Conservation (phyloP, 1,139 yeast species). For the Geotrichum cucujoidarum region DNA sequence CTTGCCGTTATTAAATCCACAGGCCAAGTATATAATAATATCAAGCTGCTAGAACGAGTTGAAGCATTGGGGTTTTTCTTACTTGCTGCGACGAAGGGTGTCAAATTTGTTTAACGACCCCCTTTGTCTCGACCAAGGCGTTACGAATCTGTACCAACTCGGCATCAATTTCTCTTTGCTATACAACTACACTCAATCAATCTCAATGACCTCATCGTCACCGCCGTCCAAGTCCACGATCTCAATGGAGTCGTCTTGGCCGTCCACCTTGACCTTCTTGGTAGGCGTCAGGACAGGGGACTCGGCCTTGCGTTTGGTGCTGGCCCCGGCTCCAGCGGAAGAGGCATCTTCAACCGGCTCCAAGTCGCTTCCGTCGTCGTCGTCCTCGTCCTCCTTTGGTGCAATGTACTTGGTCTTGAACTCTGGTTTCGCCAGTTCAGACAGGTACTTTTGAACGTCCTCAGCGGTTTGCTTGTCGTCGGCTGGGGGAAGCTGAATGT, state of each 20-base stretch:
- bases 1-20: no score
- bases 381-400: slow-evolving; percentile 18
- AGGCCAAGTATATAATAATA: no score
- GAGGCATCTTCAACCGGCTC: slow-evolving; percentile 18
- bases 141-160: no score
- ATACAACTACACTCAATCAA: slow-evolving; percentile 27
- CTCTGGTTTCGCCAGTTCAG: slow-evolving; percentile 31
- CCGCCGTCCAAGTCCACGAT: slow-evolving; percentile 21
- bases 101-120: no score
- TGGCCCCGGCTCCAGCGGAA: slow-evolving; percentile 9
- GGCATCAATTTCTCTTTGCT: no score
- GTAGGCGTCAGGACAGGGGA: slow-evolving; percentile 22
- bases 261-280: slow-evolving; percentile 17
- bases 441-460: slow-evolving; percentile 16
- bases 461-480: slow-evolving; percentile 14
- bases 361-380: slow-evolving; percentile 17
- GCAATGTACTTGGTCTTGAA: slow-evolving; percentile 33
- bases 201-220: slow-evolving; percentile 27
- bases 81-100: no score
- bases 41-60: no score
- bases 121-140: no score
- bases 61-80: no score
- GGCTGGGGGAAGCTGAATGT: slow-evolving; percentile 33
- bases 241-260: slow-evolving; percentile 10
- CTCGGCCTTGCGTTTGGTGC: slow-evolving; percentile 14